These are phyloP conservation scores for Umbelopsis sp. DNA, from an alignment of 371 early-diverging fungal genomes.

Conservation along the genomic window DNA sequence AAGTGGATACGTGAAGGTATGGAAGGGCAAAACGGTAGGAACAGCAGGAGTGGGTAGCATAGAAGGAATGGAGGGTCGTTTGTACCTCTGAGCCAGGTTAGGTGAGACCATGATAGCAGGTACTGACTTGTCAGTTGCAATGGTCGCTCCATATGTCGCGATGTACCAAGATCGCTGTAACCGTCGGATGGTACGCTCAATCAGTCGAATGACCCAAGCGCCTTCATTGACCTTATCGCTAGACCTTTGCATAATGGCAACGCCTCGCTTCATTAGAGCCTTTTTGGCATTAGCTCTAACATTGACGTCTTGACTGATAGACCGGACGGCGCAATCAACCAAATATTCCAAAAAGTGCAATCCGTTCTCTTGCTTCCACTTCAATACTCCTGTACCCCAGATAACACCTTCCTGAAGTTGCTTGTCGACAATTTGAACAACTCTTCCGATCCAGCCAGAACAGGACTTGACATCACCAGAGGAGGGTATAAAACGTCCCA, in stretches of 20 bases:
- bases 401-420: conserved; percentile 72
- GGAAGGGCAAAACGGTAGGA: conserved; percentile 91
- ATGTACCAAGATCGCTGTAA: conserved; percentile 72
- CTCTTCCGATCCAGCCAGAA: conserved; percentile 80
- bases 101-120: conserved; percentile 26
- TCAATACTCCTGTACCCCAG: conserved; percentile 59
- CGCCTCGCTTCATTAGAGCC: not conserved
- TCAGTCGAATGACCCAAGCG: conserved; percentile 73
- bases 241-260: conserved; percentile 5
- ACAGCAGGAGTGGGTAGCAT: conserved; percentile 66
- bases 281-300: not conserved
- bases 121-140: conserved; percentile 19
- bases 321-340: conserved; percentile 23
- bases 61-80: conserved; percentile 65
- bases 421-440: conserved; percentile 78
- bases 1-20: conserved; percentile 91
- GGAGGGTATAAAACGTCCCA: conserved; percentile 35
- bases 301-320: conserved; percentile 9
- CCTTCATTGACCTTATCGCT: conserved; percentile 68
- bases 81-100: conserved; percentile 47
- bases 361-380: conserved; percentile 25
- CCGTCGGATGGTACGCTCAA: conserved; percentile 65
- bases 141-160: conserved; percentile 39
- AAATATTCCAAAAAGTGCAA: conserved; percentile 24
- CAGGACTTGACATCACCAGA: conserved; percentile 29